Conservation (phyloP, 768 basidiomycete genomes). For the Lentinula boryana region DNA sequence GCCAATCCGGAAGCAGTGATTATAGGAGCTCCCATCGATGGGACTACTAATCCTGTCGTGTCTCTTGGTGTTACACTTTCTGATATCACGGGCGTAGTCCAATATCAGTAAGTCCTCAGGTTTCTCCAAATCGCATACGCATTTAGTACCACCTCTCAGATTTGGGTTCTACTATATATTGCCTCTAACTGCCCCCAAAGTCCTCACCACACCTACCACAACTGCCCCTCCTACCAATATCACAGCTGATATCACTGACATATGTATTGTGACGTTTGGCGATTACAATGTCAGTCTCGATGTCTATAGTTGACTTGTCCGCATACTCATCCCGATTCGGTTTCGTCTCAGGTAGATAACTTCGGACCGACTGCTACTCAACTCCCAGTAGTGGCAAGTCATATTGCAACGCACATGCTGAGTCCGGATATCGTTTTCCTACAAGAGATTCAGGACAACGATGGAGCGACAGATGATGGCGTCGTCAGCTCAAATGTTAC, state of each 20-base stretch:
- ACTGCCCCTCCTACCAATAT: slow-evolving; percentile 34
- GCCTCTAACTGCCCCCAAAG: slow-evolving; percentile 46
- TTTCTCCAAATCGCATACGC: neutral
- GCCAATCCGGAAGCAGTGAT: slow-evolving; percentile 53
- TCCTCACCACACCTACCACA: slow-evolving; percentile 32
- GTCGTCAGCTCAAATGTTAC: slow-evolving; percentile 49
- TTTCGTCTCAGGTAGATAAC: slow-evolving; percentile 43
- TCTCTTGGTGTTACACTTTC: slow-evolving; percentile 39
- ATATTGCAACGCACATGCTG: slow-evolving; percentile 42
- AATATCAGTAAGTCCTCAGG: slow-evolving; percentile 36
- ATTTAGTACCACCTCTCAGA: slow-evolving; percentile 15
- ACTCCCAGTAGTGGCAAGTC: slow-evolving; percentile 41
- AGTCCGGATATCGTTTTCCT: slow-evolving; percentile 57
- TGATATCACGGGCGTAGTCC: slow-evolving; percentile 51
- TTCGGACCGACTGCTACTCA: slow-evolving; percentile 43
- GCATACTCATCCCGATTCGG: neutral
- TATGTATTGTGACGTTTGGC: slow-evolving; percentile 45
- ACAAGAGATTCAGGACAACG: slow-evolving; percentile 62
- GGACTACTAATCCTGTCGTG: slow-evolving; percentile 41
- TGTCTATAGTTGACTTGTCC: neutral
- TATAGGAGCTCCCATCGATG: slow-evolving; percentile 49
- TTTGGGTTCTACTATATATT: slow-evolving; percentile 52
- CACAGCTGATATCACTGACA: slow-evolving; percentile 22
- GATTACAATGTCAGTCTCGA: slow-evolving; percentile 47
- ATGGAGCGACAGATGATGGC: slow-evolving; percentile 46